Conservation (phyloP, 306 rosid genomes). For the Castanospermum australe region DNA sequence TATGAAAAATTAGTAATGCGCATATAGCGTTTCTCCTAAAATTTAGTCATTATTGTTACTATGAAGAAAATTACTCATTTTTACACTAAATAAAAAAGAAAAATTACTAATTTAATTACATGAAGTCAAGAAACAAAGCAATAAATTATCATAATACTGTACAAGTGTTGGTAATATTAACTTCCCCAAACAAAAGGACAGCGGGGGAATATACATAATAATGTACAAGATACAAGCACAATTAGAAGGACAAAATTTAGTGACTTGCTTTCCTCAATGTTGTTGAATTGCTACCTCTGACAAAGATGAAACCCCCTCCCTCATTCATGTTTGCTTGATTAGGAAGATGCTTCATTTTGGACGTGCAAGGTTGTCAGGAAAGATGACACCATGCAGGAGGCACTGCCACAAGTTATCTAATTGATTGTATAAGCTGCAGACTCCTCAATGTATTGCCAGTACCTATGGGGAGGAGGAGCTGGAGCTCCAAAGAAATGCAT, state of each 20-base stretch:
- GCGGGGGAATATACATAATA: neutral
- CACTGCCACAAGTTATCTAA: neutral
- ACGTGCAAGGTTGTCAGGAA: neutral
- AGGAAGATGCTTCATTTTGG: too few relatives aligned
- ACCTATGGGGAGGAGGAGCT: neutral
- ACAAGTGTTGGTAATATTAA: neutral
- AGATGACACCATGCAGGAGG: neutral
- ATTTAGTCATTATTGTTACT: too few relatives aligned
- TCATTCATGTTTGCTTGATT: slow-evolving; percentile 9
- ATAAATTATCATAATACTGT: neutral
- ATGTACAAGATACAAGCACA: neutral
- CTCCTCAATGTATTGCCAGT: neutral
- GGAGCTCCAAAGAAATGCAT: neutral
- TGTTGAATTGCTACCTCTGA: slow-evolving; percentile 10
- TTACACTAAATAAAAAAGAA: too few relatives aligned
- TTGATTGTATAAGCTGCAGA: neutral
- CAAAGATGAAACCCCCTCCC: neutral
- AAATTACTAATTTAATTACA: neutral
- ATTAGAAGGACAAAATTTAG: neutral
- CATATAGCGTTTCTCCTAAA: too few relatives aligned
- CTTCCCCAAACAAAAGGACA: neutral
- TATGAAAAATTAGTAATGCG: too few relatives aligned
- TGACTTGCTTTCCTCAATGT: neutral
- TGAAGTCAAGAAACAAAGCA: neutral
- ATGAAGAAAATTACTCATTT: too few relatives aligned